Percentiles rank a stretch among this genome's conserved stretches.
phyloP scores from a whole-genome alignment of 2,329 filamentous ascomycete genomes.

The Fusarium staphyleae region DNA sequence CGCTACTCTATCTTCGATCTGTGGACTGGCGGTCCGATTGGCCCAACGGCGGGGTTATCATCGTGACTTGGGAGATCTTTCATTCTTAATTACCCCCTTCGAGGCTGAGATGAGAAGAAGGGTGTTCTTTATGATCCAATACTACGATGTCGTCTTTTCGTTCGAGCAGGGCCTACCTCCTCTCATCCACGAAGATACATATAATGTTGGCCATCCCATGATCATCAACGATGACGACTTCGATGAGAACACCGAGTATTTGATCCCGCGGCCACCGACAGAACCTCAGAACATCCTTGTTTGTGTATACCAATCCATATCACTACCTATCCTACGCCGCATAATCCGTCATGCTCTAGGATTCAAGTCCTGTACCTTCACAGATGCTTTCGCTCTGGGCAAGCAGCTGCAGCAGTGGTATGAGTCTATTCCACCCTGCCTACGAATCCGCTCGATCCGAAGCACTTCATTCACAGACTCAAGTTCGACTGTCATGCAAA shows the following conservation, averaged over 20 bases:
- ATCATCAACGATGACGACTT: conserved; percentile 16
- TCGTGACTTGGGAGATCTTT: not conserved
- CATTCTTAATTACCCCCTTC: conserved; percentile 3
- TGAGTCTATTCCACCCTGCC: conserved; percentile 7
- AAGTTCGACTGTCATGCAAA: conserved; percentile 5
- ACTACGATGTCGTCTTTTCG: conserved; percentile 19
- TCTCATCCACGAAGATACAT: conserved; percentile 2
- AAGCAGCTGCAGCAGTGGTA: conserved; percentile 9
- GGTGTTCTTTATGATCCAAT: conserved; percentile 17
- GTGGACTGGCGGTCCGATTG: conserved; percentile 6
- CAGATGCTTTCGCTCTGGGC: not conserved
- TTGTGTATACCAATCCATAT: conserved; percentile 9
- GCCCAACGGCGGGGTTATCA: conserved; percentile 15
- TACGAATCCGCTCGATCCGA: conserved; percentile 3
- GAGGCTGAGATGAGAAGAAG: conserved; percentile 21
- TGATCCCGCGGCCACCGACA: not conserved
- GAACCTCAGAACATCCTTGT: not conserved
- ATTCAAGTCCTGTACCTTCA: not conserved
- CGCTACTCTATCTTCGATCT: not conserved
- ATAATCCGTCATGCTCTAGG: conserved; percentile 17
- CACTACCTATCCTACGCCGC: conserved; percentile 7
- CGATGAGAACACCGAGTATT: not conserved
- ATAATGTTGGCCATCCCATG: not conserved
- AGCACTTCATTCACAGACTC: conserved; percentile 4
- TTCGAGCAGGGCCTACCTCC: conserved; percentile 17